A percentile compares a stretch with the other conserved stretches of the same genome.
Conservation (phyloP, 1,284 basidiomycete genomes). For the Naganishia albida region DNA sequence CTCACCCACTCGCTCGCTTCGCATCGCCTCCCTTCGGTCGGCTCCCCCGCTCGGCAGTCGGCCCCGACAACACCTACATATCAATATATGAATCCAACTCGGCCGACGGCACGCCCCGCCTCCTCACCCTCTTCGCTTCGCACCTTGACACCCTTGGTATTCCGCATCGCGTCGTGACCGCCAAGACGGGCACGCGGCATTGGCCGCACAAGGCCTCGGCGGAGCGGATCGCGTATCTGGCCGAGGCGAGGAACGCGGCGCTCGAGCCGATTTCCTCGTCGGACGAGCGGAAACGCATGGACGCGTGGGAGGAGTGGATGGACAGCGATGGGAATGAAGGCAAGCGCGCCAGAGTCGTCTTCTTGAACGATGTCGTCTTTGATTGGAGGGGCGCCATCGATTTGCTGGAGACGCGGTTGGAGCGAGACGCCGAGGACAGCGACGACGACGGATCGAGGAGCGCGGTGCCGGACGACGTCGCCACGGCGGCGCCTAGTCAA, state of each 20-base stretch:
- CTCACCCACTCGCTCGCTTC: background rate
- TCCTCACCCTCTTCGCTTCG: slow-evolving; percentile 53
- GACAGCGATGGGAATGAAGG: slow-evolving; percentile 1
- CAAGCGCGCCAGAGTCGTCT: slow-evolving; percentile 58
- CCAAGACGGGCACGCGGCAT: slow-evolving; percentile 43
- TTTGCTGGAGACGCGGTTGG: slow-evolving; percentile 56
- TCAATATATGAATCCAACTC: slow-evolving; percentile 64
- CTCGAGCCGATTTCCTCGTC: slow-evolving; percentile 53
- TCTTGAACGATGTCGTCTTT: slow-evolving; percentile 60
- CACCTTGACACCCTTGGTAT: slow-evolving; percentile 50
- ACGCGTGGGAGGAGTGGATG: slow-evolving; percentile 43
- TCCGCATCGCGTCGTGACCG: slow-evolving; percentile 50
- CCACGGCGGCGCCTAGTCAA: no score
- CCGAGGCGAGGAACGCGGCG: slow-evolving; percentile 57
- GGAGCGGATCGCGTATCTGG: slow-evolving; percentile 58
- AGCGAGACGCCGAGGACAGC: slow-evolving; percentile 30
- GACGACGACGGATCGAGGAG: slow-evolving; percentile 33
- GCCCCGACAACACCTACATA: slow-evolving; percentile 59
- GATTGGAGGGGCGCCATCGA: slow-evolving; percentile 58
- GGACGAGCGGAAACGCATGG: slow-evolving; percentile 39
- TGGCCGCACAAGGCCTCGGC: slow-evolving; percentile 52
- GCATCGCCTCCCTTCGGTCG: no score
- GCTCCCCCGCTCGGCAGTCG: slow-evolving; percentile 54
- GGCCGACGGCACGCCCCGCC: slow-evolving; percentile 55
- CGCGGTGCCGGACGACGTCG: no score